Percentiles rank a stretch among this genome's conserved stretches.
Conservation (phyloP, 2,329 filamentous ascomycete species). For the Paecilomyces niveus region DNA sequence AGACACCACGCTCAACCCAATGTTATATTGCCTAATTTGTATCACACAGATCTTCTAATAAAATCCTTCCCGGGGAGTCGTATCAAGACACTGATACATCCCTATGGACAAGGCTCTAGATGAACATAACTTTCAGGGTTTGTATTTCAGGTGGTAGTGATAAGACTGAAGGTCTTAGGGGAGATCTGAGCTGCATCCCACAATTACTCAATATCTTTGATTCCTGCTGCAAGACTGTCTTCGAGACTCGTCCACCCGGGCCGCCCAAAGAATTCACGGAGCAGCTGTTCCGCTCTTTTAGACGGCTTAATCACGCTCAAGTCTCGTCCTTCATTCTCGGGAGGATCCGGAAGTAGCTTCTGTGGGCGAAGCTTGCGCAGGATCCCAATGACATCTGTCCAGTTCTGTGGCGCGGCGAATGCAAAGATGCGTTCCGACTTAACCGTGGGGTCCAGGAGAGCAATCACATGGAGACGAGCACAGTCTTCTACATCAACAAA, state of each 20-base stretch:
- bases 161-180: no score
- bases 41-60: no score
- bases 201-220: background rate
- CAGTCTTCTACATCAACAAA: conserved; percentile 41
- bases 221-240: conserved; percentile 6
- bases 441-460: conserved; percentile 39
- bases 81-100: no score
- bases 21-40: no score
- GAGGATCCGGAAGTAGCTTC: conserved; percentile 23
- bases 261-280: conserved; percentile 19
- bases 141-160: no score
- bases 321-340: conserved; percentile 16
- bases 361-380: conserved; percentile 35
- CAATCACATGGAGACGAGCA: conserved; percentile 47
- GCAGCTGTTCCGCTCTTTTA: conserved; percentile 18
- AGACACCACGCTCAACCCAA: no score
- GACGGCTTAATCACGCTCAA: conserved; percentile 16
- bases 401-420: conserved; percentile 42
- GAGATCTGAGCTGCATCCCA: background rate
- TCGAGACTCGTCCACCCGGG: conserved; percentile 23
- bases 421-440: conserved; percentile 47
- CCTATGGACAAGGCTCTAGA: background rate
- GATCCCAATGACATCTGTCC: conserved; percentile 35
- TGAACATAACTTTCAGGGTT: background rate
- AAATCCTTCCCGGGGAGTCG: no score